Evolutionary conservation across 805 yeast species (phyloP), one percentile per base, ranked within the genome.

Genomic region (Wickerhamiella qilinensis): DNA sequence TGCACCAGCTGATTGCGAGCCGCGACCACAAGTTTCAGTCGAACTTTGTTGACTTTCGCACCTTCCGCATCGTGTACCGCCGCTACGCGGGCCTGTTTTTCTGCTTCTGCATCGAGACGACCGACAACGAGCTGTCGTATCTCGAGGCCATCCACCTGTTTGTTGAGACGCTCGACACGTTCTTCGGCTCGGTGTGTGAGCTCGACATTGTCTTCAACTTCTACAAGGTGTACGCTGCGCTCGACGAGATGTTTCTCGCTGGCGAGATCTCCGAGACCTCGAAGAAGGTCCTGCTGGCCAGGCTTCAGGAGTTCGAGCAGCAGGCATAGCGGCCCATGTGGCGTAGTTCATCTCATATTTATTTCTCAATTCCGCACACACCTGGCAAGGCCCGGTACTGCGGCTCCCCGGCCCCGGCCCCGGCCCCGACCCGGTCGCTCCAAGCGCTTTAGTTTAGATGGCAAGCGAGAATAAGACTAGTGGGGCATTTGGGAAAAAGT

Each of bases 61-160:
- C 70, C 41, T 57, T 64, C 40, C 81, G 80, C 53, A 62, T 91
- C 37, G 85, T 88, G 1, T 86, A 86, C 55, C 65, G 93, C 45
- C 62, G 96, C 41, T 88, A 88, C 53, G 96, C 95, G 3, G 97
- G 97, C 5, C 61, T 88, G 11, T 88, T 75, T 56, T 85, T 91
- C 55, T 74, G 85, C n/a, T 69, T 80, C 43, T 80, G 93, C 37
- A 71, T 86, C 7, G 94, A 82, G 47, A 54, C 68, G n/a, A 59
- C 61, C 9, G 96, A 85, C 53, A 83, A 81, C 51, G 96, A 85
- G 52, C 68, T 91, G 42, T 71, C 76, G 38, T 81, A 79, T 50
- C 61, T 91, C 37, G 94, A 91, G 44, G 74, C 81, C 20, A 74
- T 88, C 29, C 97, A 88, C 53, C 63, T 86, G 38, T 72, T 88